Base-by-base conservation (phyloP, 345 rosid genomes). In the Microcos paniculata region DNA sequence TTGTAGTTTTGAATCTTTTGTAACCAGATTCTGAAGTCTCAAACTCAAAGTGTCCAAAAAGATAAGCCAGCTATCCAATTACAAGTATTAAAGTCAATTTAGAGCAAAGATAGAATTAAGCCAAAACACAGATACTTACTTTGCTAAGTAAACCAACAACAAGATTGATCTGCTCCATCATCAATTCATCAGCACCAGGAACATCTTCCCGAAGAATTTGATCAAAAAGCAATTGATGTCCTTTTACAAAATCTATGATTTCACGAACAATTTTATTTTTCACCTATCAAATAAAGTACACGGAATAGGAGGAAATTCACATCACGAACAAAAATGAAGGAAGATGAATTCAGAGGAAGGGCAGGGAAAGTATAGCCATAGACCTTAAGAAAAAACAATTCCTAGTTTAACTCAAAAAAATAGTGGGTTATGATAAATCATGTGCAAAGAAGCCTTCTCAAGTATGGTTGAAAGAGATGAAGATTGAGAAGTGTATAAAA, bases 221-320 rank as follows among this genome's bases (percentile, higher is more conserved):
- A 86, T 91, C 96, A 75, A 90, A 90, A 33, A 95, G 87, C 74
- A 83, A 81, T 80, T 88, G 90, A 81, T 90, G 92, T 81, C 92
- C 94, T 83, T 88, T 87, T 45, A 95, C 87, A 87, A 93, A 93
- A 74, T 85, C 93, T 48, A 89, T 79, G 62, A 95, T 92, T 84
- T 93, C 98, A 24, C 94, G 89, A 59, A 90, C 96, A 88, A 91
- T 85, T 87, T 93, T 95, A 78, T 90, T 95, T 87, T 88, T 91
- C 62, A 91, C 96, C 98, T 94, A 72, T 65, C 56, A 84, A 78
- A 82, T 56, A 28, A 42, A 48, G 43, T 19, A 70, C 69, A 62
- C 31, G 63, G 35, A 53, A 53, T n/a, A n/a, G 23, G 53, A 45
- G 70, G 55, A 26, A 45, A 67, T 28, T 15, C 55, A 16, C 55